phyloP scores from a whole-genome alignment of 805 yeast genomes.

The Blastobotrys robertii region DNA sequence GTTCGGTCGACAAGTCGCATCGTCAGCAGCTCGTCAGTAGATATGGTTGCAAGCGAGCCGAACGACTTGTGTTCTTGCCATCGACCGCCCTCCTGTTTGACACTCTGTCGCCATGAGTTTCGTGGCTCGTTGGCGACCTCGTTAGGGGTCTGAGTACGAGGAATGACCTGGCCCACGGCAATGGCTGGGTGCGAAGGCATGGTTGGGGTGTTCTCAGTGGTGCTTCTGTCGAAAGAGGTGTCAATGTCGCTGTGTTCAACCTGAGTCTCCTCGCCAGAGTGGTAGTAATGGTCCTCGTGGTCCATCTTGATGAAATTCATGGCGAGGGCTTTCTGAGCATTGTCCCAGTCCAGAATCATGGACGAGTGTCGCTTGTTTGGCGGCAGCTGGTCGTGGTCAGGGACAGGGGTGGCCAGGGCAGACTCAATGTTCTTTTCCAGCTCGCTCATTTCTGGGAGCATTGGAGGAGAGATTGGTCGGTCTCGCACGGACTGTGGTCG shows the following conservation, averaged over 20 bases:
- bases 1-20: slow-evolving; percentile 56
- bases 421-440: slow-evolving; percentile 11
- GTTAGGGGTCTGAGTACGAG: no score
- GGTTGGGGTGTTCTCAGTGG: no score
- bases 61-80: slow-evolving; percentile 54
- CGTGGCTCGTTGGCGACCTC: slow-evolving; percentile 16
- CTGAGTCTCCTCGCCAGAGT: slow-evolving; percentile 8
- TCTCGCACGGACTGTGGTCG: slow-evolving; percentile 21
- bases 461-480: slow-evolving; percentile 32
- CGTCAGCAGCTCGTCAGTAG: slow-evolving; percentile 73
- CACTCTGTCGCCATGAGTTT: slow-evolving; percentile 52
- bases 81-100: slow-evolving; percentile 14
- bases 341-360: slow-evolving; percentile 21
- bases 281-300: slow-evolving; percentile 7
- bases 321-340: slow-evolving; percentile 29
- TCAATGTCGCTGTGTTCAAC: slow-evolving; percentile 2
- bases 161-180: no score
- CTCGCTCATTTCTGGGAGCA: slow-evolving; percentile 20
- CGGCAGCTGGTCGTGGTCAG: neutral
- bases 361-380: slow-evolving; percentile 9
- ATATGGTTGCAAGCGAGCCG: slow-evolving; percentile 70
- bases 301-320: slow-evolving; percentile 29
- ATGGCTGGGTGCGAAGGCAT: no score
- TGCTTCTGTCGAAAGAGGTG: no score
- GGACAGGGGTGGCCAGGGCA: neutral